Evolutionary conservation across 75 land plant genomes (phyloP).

Genomic region (Picea glauca): DNA sequence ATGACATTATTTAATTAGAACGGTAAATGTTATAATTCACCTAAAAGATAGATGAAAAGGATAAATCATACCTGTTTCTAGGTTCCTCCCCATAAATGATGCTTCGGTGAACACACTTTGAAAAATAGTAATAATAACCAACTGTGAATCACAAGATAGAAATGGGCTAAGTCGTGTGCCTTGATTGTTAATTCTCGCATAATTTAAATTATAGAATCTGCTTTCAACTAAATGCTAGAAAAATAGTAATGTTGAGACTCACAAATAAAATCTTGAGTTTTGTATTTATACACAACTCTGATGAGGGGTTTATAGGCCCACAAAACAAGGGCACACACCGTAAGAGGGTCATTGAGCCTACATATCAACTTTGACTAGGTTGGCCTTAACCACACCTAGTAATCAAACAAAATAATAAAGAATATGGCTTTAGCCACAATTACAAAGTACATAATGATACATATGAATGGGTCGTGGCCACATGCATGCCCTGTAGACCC

Average conservation of each 20-base stretch:
- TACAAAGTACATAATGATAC: too few relatives aligned
- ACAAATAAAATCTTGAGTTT: not conserved
- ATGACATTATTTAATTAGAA: not conserved
- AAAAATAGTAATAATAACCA: slow-evolving; percentile 81
- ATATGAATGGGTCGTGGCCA: too few relatives aligned
- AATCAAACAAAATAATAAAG: too few relatives aligned
- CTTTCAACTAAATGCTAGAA: not conserved
- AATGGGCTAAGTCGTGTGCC: not conserved
- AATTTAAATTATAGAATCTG: not conserved
- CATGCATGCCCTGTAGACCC: too few relatives aligned
- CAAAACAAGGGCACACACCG: too few relatives aligned
- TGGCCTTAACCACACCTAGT: too few relatives aligned
- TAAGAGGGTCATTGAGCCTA: too few relatives aligned
- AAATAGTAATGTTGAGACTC: too few relatives aligned
- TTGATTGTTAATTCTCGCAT: not conserved
- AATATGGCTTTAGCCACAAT: too few relatives aligned
- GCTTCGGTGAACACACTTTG: slow-evolving; percentile 67
- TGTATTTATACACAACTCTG: not conserved
- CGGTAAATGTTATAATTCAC: not conserved
- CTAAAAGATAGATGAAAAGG: slow-evolving; percentile 1
- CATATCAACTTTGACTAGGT: too few relatives aligned
- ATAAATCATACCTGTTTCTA: slow-evolving; percentile 63
- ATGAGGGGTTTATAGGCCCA: not conserved
- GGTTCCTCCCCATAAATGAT: slow-evolving; percentile 87
- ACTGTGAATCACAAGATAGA: slow-evolving; percentile 38